Base-by-base conservation (phyloP, 805 yeast genomes). In the Spathaspora gorwiae region DNA sequence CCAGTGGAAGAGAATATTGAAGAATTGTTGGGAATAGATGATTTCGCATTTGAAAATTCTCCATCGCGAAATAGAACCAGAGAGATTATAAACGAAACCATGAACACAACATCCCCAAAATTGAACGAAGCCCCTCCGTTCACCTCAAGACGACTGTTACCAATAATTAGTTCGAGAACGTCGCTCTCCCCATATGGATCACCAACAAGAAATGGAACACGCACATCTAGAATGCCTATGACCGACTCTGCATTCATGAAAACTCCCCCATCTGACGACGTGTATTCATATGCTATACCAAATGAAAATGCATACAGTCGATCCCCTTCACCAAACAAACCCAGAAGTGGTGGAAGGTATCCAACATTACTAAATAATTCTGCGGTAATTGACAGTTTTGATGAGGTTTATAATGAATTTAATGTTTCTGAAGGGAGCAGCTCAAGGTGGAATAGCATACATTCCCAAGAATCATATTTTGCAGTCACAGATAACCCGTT, bases 391-490 rank as follows among this genome's bases (percentile, higher is more conserved):
- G 32, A 29, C 12, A 27, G 26, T 11, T 26, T 37, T 8, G 32
- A 41, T 11, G 39, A 37, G 4, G 29, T 14, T 34, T 30, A 32
- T 19, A 29, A 34, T 39, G 43, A 39, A n/a, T 35, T 42, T 19
- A 37, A 37, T 7, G 6, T 11, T 9, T 15, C 29, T 7, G 41
- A 40, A 12, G 40, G 27, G 8, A 13, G 30, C 5, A 43, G 44
- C 12, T 46, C 49, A 30, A 27, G 49, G 13, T 46, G 49, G 49
- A 46, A 46, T 35, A 42, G 47, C 3, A 9, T 46, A 8, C 49
- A 40, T 9, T 42, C 46, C 7, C 37, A 15, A 24, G 39, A 36
- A 32, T 43, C 49, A 33, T 46, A 46, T 30, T 41, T 42, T 39
- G 35, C 42, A 7, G 47, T 46, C 8, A 15, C 46, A 11, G 49